Evolutionary conservation across 140 eudicot species (phyloP).

Genomic region (Ambrosia hybrid): DNA sequence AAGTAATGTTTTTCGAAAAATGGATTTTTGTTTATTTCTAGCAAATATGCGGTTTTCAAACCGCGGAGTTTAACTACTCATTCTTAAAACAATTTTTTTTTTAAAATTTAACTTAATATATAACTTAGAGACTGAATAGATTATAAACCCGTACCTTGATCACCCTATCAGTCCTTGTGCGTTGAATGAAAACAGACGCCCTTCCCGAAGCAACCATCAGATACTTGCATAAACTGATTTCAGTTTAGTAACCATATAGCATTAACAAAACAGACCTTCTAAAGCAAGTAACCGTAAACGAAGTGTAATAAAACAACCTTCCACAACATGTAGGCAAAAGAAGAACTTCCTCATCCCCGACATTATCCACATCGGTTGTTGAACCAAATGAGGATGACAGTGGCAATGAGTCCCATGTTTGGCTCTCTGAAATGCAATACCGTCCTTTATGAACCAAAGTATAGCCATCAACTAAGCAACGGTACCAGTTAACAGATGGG

Average conservation of each 20-base stretch:
- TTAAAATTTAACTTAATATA: not conserved
- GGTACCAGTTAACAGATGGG: conserved; percentile 44
- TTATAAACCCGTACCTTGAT: conserved; percentile 50
- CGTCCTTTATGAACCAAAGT: conserved; percentile 54
- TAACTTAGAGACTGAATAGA: not conserved
- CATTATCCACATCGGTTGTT: conserved; percentile 42
- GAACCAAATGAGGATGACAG: conserved; percentile 53
- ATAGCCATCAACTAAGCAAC: conserved; percentile 65
- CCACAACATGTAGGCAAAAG: conserved; percentile 88
- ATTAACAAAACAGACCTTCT: not conserved
- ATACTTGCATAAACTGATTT: conserved; percentile 29
- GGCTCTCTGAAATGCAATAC: conserved; percentile 82
- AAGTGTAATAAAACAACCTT: conserved; percentile 60
- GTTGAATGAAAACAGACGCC: conserved; percentile 77
- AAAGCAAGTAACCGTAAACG: conserved; percentile 6
- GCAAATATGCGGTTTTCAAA: not conserved
- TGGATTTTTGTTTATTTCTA: not conserved
- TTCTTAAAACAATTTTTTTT: not conserved
- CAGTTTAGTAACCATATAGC: not conserved
- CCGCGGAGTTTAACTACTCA: not conserved
- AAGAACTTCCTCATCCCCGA: conserved; percentile 52
- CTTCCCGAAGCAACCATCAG: conserved; percentile 91
- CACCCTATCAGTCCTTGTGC: conserved; percentile 47
- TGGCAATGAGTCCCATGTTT: conserved; percentile 86
- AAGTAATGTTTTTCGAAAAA: too few species aligned